phyloP scores from a whole-genome alignment of 768 basidiomycete species.

The Tulasnella sp. region DNA sequence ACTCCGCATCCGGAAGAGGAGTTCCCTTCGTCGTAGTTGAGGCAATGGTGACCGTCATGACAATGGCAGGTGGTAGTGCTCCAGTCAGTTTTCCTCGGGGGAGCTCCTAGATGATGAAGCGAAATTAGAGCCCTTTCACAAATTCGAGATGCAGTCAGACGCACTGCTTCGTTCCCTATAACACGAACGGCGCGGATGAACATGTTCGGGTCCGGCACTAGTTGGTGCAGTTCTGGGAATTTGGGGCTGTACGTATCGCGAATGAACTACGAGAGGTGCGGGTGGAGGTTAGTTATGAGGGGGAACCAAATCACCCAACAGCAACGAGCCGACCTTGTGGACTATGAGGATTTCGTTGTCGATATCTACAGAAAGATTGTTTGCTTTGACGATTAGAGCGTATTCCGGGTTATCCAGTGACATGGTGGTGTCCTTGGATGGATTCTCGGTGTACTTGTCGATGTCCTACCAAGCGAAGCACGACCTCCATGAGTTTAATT shows the following conservation, averaged over 20 bases:
- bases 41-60: slow-evolving; percentile 94
- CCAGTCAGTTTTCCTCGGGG: slow-evolving; percentile 79
- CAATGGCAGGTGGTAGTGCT: slow-evolving; percentile 79
- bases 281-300: slow-evolving; percentile 14
- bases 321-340: slow-evolving; percentile 63
- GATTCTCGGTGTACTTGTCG: slow-evolving; percentile 74
- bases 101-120: slow-evolving; percentile 55
- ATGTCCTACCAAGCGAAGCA: slow-evolving; percentile 60
- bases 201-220: slow-evolving; percentile 86
- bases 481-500: background rate
- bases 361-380: slow-evolving; percentile 95
- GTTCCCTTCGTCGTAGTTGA: slow-evolving; percentile 87
- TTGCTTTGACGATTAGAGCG: slow-evolving; percentile 91
- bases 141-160: slow-evolving; percentile 27
- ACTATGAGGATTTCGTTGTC: slow-evolving; percentile 98
- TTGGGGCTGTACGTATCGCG: slow-evolving; percentile 93
- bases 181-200: slow-evolving; percentile 88
- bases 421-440: slow-evolving; percentile 74
- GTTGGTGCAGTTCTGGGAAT: slow-evolving; percentile 95
- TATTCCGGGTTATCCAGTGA: slow-evolving; percentile 89
- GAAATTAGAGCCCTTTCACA: slow-evolving; percentile 17
- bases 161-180: slow-evolving; percentile 76
- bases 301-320: background rate
- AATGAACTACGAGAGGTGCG: slow-evolving; percentile 65
- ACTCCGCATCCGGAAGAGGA: slow-evolving; percentile 61